A percentile compares a stretch with the other conserved stretches of the same genome.
Evolutionary conservation across 106 monocot species (phyloP).

Genomic region (Dioscorea dumetorum): DNA sequence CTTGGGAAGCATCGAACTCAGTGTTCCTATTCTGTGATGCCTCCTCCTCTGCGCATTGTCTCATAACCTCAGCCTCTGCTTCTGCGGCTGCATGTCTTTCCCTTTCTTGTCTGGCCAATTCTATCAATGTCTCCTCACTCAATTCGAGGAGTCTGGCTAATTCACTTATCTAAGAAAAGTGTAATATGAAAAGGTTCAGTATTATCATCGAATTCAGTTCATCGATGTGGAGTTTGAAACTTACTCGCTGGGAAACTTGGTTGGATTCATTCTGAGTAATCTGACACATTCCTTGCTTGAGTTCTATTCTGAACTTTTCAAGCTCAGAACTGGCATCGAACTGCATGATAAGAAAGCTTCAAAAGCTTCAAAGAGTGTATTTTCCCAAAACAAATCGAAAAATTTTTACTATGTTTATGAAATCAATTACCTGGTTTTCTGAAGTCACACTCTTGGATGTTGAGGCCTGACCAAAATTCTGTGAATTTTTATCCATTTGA

Average conservation of each 20-base stretch:
- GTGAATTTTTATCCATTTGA: constrained; percentile 16
- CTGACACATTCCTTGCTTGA: constrained; percentile 19
- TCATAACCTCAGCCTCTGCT: constrained; percentile 34
- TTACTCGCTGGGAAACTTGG: constrained; percentile 38
- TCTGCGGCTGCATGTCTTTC: constrained; percentile 40
- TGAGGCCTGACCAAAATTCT: constrained; percentile 25
- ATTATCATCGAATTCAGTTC: not conserved
- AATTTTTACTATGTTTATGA: too few relatives aligned
- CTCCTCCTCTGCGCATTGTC: constrained; percentile 35
- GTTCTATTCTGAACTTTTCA: constrained; percentile 42
- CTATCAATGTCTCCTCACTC: constrained; percentile 30
- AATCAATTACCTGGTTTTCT: not conserved
- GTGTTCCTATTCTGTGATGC: constrained; percentile 17
- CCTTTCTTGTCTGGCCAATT: constrained; percentile 29
- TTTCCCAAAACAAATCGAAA: too few relatives aligned
- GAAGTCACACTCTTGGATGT: constrained; percentile 11
- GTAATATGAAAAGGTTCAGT: not conserved
- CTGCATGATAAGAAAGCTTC: constrained; percentile 5
- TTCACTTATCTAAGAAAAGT: constrained; percentile 28
- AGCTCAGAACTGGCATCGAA: constrained; percentile 33
- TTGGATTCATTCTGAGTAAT: constrained; percentile 21
- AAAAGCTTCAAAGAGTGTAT: not conserved
- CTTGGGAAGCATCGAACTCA: constrained; percentile 27
- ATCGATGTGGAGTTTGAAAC: not conserved
- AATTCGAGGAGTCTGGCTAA: constrained; percentile 17